A percentile compares a stretch with the other conserved stretches of the same genome.
Evolutionary conservation across 176 grass and related monocot genomes (phyloP).

Genomic region (Oryza meyeriana): DNA sequence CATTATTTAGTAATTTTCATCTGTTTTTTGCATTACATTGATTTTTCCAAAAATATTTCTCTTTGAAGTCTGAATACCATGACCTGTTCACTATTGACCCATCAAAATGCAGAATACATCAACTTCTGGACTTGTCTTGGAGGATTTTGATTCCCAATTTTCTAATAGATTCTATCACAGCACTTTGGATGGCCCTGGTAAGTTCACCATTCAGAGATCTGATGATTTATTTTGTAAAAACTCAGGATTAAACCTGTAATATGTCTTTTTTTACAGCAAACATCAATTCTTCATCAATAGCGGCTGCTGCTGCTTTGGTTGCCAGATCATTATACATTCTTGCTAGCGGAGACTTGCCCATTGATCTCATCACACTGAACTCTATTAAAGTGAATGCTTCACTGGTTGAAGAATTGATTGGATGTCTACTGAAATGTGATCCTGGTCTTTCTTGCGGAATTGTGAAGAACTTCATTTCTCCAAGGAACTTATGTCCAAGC

Average conservation of each 20-base stretch:
- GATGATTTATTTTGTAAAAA: slow-evolving; percentile 15
- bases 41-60: neutral
- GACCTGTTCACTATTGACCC: slow-evolving; percentile 28
- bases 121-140: slow-evolving; percentile 86
- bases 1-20: neutral
- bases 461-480: slow-evolving; percentile 63
- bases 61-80: slow-evolving; percentile 1
- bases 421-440: slow-evolving; percentile 83
- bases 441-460: slow-evolving; percentile 84
- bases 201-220: slow-evolving; percentile 25
- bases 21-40: neutral
- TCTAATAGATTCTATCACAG: slow-evolving; percentile 87
- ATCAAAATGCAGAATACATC: slow-evolving; percentile 71
- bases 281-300: slow-evolving; percentile 81
- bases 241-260: neutral
- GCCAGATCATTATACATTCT: slow-evolving; percentile 79
- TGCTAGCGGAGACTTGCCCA: slow-evolving; percentile 51
- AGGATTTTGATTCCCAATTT: slow-evolving; percentile 89
- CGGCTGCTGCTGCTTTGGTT: slow-evolving; percentile 73
- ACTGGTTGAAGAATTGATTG: slow-evolving; percentile 68
- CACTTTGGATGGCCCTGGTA: slow-evolving; percentile 74
- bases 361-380: slow-evolving; percentile 79
- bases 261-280: slow-evolving; percentile 55
- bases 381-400: slow-evolving; percentile 87
- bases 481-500: slow-evolving; percentile 65